Conservation (phyloP, 345 rosid species). For the Arabidopsis thaliana region DNA sequence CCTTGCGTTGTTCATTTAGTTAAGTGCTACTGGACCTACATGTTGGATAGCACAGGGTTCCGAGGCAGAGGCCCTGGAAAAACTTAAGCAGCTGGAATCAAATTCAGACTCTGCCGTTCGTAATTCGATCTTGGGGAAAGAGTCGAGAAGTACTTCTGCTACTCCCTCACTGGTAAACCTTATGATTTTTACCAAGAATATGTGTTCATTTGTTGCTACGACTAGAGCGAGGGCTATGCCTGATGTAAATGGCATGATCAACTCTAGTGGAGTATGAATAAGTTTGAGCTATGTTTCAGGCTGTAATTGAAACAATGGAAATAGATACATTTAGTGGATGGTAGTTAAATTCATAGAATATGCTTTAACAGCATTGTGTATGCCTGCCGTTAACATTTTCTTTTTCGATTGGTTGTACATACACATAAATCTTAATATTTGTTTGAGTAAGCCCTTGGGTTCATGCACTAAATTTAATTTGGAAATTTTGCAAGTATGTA, state of each 20-base stretch:
- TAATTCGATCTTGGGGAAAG: conserved; percentile 59
- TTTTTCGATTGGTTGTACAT: conserved; percentile 1
- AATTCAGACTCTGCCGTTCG: conserved; percentile 61
- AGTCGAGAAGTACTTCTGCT: conserved; percentile 52
- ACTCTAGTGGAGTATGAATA: conserved; percentile 19
- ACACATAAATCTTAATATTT: background rate
- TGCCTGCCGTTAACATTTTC: background rate
- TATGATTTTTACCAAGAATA: conserved; percentile 8
- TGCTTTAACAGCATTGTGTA: conserved; percentile 17
- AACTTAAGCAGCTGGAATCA: conserved; percentile 67
- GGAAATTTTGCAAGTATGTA: background rate
- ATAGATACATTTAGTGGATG: conserved; percentile 18
- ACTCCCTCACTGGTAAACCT: conserved; percentile 67
- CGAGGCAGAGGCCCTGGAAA: conserved; percentile 74
- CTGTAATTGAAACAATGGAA: conserved; percentile 13
- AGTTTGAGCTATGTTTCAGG: conserved; percentile 14
- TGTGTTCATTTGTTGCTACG: conserved; percentile 28
- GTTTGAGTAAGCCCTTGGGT: conserved; percentile 12
- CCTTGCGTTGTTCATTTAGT: conserved; percentile 29
- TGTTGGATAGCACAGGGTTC: conserved; percentile 65
- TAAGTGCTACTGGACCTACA: conserved; percentile 37
- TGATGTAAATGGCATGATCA: conserved; percentile 30
- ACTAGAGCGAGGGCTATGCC: conserved; percentile 12
- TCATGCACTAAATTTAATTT: conserved; percentile 11
- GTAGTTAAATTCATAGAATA: conserved; percentile 23